These are phyloP conservation scores for Thermoascus crustaceus DNA, from an alignment of 2,329 filamentous ascomycete genomes.

Conservation along the genomic window DNA sequence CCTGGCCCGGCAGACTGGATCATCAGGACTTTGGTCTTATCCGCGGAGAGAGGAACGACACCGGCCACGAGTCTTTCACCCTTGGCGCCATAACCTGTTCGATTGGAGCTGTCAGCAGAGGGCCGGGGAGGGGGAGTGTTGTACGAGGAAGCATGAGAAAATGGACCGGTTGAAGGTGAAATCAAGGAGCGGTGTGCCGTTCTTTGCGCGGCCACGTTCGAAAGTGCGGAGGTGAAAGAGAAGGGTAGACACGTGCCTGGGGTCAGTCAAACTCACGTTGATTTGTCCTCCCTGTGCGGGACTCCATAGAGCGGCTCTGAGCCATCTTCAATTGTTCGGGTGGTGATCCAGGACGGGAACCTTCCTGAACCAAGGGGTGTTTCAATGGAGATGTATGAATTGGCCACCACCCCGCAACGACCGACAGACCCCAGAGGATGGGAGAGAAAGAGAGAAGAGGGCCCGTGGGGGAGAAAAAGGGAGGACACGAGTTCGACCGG, in stretches of 20 bases:
- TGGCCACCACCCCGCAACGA: not conserved
- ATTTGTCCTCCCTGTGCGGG: constrained; percentile 41
- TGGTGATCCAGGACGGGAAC: not conserved
- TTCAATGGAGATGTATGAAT: constrained; percentile 2
- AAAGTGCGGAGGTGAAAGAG: constrained; percentile 1
- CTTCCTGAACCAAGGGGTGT: not conserved
- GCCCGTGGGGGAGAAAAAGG: not conserved
- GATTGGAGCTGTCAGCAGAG: no score
- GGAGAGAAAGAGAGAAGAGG: constrained; percentile 1
- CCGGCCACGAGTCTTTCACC: constrained; percentile 94
- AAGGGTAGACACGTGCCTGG: constrained; percentile 15
- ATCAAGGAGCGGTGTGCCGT: no score
- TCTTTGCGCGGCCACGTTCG: no score
- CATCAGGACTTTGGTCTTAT: constrained; percentile 81
- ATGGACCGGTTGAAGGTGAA: no score
- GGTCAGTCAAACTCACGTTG: constrained; percentile 36
- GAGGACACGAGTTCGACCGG: not conserved
- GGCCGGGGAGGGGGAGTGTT: no score
- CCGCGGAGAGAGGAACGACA: constrained; percentile 77
- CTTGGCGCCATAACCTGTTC: constrained; percentile 80
- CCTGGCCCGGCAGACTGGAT: constrained; percentile 87
- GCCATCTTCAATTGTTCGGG: constrained; percentile 24
- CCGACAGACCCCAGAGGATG: constrained; percentile 1
- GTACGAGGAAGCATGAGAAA: not conserved
- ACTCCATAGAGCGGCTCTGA: constrained; percentile 38